Conservation (phyloP, 306 rosid species). For the Albizia julibrissin region DNA sequence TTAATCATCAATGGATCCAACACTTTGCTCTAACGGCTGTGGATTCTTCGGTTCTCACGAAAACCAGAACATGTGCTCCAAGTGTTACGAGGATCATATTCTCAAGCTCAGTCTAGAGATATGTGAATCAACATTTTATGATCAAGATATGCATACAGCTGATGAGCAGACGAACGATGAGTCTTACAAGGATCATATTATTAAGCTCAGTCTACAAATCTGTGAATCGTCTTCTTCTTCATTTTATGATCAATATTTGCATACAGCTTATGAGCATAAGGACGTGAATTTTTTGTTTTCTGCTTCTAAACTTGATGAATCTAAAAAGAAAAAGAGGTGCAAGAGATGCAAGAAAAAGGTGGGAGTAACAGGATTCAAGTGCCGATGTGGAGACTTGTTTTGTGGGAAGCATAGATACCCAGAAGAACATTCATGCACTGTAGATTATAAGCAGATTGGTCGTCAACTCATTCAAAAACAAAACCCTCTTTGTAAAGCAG, state of each 20-base stretch:
- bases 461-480: not conserved
- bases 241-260: no score
- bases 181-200: no score
- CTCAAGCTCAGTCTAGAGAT: not conserved
- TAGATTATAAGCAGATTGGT: not conserved
- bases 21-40: not conserved
- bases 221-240: no score
- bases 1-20: not conserved
- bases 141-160: no score
- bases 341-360: not conserved
- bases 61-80: not conserved
- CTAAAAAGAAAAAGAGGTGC: not conserved
- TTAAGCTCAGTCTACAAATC: no score
- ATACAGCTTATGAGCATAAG: no score
- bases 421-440: not conserved
- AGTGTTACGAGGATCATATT: not conserved
- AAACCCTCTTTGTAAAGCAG: not conserved
- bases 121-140: not conserved
- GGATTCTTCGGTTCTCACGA: not conserved
- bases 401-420: not conserved
- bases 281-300: not conserved
- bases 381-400: not conserved
- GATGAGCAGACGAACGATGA: not conserved
- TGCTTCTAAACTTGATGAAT: not conserved
- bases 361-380: not conserved